These are phyloP conservation scores for Solidago caesia DNA, from an alignment of 129 eudicot genomes.

Conservation along the genomic window DNA sequence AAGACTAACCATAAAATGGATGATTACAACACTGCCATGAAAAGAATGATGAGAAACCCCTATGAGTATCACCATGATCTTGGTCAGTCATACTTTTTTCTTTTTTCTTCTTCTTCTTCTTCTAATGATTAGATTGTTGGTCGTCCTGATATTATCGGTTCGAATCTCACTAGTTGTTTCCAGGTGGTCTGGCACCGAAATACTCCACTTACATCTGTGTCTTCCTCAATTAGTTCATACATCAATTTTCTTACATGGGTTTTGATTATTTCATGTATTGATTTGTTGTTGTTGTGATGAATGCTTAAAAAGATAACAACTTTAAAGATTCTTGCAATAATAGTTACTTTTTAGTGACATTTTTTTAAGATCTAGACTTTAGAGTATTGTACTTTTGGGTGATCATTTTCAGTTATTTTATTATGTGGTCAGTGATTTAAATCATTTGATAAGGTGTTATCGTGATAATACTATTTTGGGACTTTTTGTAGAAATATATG, in stretches of 20 bases:
- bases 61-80: slow-evolving; percentile 98
- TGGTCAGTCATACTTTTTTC: slow-evolving; percentile 45
- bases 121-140: not conserved
- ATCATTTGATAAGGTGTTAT: slow-evolving; percentile 12
- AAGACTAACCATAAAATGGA: slow-evolving; percentile 53
- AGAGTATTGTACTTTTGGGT: not conserved
- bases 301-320: not conserved
- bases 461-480: not conserved
- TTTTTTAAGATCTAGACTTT: not conserved
- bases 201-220: too few relatives aligned
- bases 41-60: slow-evolving; percentile 91
- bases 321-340: not conserved
- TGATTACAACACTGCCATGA: slow-evolving; percentile 84
- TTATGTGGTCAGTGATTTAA: slow-evolving; percentile 15
- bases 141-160: too few relatives aligned
- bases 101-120: not conserved
- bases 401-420: not conserved
- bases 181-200: too few relatives aligned
- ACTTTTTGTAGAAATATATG: not conserved
- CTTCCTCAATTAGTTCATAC: too few relatives aligned
- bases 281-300: too few relatives aligned
- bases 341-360: not conserved
- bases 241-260: too few relatives aligned
- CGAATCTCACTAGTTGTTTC: too few relatives aligned
- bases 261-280: too few relatives aligned